Conservation (phyloP, 148 eudicot genomes). For the Tetragonia tetragonoides region DNA sequence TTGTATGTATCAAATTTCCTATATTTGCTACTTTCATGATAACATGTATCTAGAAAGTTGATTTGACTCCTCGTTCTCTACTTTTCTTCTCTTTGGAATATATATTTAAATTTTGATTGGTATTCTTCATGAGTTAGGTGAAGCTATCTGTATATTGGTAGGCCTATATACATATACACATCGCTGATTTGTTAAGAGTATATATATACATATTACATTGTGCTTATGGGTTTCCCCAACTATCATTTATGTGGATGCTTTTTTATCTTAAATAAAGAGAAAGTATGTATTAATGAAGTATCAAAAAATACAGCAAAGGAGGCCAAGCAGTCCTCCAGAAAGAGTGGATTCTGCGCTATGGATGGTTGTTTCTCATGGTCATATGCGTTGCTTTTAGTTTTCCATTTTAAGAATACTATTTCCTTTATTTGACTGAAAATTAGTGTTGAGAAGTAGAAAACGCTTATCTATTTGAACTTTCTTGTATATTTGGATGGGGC, state of each 20-base stretch:
- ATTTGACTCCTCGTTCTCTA: not conserved
- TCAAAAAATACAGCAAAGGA: no score
- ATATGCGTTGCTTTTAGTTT: no score
- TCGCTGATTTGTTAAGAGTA: not conserved
- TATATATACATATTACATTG: not conserved
- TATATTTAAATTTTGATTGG: not conserved
- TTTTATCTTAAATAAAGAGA: no score
- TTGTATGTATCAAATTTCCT: slow-evolving; percentile 17
- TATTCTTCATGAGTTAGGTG: slow-evolving; percentile 2
- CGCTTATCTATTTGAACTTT: no score
- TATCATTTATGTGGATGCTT: not conserved
- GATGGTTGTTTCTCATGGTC: no score
- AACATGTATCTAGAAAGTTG: slow-evolving; percentile 11
- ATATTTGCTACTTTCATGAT: not conserved
- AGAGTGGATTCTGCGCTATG: no score
- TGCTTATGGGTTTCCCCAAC: not conserved
- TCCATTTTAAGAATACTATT: no score
- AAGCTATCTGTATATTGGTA: slow-evolving; percentile 11
- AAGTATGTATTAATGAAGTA: no score
- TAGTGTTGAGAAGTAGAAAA: no score
- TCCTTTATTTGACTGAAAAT: no score
- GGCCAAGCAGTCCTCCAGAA: no score
- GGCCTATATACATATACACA: not conserved
- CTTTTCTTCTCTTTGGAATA: not conserved
- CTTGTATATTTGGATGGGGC: no score